Evolutionary conservation across 169 alveolate species (phyloP).

Genomic region (Besnoitia besnoiti): DNA sequence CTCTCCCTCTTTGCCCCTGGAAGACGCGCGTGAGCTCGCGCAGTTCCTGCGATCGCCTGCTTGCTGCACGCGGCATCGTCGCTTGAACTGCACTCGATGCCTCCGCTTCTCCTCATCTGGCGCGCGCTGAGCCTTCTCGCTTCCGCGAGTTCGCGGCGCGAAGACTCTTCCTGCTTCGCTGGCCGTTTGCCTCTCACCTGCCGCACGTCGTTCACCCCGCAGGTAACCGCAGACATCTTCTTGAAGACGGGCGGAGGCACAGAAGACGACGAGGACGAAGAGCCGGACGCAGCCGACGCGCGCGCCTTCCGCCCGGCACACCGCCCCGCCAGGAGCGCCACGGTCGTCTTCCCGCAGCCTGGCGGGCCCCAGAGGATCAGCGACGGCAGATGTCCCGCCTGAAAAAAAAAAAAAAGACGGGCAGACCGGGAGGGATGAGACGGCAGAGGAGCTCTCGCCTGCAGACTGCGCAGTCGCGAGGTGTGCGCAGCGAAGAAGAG

Average conservation of each 20-base stretch:
- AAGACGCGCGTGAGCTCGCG: neutral
- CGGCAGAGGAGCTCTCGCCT: too few species aligned
- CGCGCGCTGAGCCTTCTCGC: too few species aligned
- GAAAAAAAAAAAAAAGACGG: neutral
- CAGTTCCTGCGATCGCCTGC: neutral
- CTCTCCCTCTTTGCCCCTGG: too few species aligned
- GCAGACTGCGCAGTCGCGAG: too few species aligned
- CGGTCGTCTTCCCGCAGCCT: conserved; percentile 60
- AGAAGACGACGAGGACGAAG: neutral
- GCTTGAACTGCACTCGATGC: neutral
- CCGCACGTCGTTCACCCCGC: conserved; percentile 17
- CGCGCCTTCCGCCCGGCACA: neutral
- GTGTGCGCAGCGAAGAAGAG: too few species aligned
- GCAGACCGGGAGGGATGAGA: neutral
- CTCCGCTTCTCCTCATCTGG: neutral
- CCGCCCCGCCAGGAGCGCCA: conserved; percentile 46
- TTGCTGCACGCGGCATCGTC: neutral
- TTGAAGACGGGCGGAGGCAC: neutral
- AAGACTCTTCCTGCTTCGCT: neutral
- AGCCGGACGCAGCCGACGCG: neutral
- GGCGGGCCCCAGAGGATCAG: conserved; percentile 63
- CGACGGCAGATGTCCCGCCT: conserved; percentile 24
- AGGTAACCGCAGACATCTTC: neutral
- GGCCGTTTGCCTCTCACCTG: neutral
- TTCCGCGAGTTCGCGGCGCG: neutral